phyloP scores from a whole-genome alignment of 2,329 filamentous ascomycete species.

The Ophiostoma australiae region DNA sequence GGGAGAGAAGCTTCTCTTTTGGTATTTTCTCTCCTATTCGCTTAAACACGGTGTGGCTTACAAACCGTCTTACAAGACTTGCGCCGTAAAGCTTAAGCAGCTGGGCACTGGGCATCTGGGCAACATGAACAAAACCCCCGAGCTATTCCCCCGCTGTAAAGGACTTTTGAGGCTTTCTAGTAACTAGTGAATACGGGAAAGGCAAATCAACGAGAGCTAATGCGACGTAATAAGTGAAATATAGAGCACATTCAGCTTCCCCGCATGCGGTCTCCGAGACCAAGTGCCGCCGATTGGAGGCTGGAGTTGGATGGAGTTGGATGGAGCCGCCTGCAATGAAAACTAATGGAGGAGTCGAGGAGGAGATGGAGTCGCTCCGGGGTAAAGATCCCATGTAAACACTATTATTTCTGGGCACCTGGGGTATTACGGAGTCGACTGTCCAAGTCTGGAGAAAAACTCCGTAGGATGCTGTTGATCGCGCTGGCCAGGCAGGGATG shows the following conservation, averaged over 20 bases:
- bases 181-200: neutral
- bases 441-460: slow-evolving; percentile 12
- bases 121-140: neutral
- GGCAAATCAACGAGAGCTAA: neutral
- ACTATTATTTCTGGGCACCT: neutral
- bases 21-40: neutral
- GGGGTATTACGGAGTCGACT: slow-evolving; percentile 9
- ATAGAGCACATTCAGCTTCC: neutral
- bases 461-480: slow-evolving; percentile 10
- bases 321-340: neutral
- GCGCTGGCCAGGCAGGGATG: neutral
- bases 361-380: slow-evolving; percentile 8
- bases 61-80: slow-evolving; percentile 1
- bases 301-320: neutral
- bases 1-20: neutral
- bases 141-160: slow-evolving; percentile 2
- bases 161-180: neutral
- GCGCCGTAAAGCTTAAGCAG: slow-evolving; percentile 10
- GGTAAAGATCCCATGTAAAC: slow-evolving; percentile 3
- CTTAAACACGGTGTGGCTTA: neutral
- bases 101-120: slow-evolving; percentile 4
- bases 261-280: slow-evolving; percentile 10
- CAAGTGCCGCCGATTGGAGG: neutral
- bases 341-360: neutral
- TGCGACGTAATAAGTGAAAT: neutral